phyloP scores from a whole-genome alignment of 2,329 filamentous ascomycete genomes.

The Pseudogymnoascus sp. region DNA sequence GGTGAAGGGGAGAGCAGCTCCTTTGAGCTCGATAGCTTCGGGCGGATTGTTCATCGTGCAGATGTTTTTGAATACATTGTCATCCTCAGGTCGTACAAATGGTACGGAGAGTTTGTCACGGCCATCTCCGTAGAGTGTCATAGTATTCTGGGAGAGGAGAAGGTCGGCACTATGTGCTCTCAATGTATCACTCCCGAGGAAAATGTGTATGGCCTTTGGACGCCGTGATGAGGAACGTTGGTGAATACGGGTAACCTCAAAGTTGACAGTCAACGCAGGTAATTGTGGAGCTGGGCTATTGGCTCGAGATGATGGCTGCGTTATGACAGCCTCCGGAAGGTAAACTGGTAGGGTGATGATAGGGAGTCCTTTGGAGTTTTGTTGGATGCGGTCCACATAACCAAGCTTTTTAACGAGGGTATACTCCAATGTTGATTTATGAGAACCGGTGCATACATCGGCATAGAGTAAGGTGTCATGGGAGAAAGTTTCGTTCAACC shows the following conservation, averaged over 20 bases:
- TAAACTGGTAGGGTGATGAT: conserved; percentile 75
- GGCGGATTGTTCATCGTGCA: conserved; percentile 50
- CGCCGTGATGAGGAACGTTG: conserved; percentile 40
- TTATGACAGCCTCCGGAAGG: conserved; percentile 80
- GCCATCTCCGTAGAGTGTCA: conserved; percentile 81
- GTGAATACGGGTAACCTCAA: conserved; percentile 59
- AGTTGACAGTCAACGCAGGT: conserved; percentile 70
- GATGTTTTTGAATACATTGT: conserved; percentile 68
- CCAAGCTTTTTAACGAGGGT: conserved; percentile 67
- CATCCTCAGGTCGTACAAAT: conserved; percentile 85
- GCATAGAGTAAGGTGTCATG: conserved; percentile 85
- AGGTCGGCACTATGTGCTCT: conserved; percentile 83
- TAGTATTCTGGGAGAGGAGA: conserved; percentile 81
- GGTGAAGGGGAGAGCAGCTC: conserved; percentile 25
- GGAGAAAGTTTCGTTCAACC: conserved; percentile 84
- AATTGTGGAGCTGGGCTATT: conserved; percentile 68
- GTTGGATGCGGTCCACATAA: conserved; percentile 55
- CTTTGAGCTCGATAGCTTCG: conserved; percentile 50
- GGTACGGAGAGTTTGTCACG: conserved; percentile 82
- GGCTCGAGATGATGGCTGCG: conserved; percentile 64
- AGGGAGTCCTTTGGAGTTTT: conserved; percentile 54
- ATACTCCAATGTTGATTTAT: conserved; percentile 72
- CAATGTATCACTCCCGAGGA: conserved; percentile 82
- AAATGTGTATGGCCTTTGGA: conserved; percentile 67
- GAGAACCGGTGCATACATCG: conserved; percentile 84